These are phyloP conservation scores for Auriscalpium microsporum DNA, from an alignment of 768 basidiomycete genomes.

Conservation along the genomic window DNA sequence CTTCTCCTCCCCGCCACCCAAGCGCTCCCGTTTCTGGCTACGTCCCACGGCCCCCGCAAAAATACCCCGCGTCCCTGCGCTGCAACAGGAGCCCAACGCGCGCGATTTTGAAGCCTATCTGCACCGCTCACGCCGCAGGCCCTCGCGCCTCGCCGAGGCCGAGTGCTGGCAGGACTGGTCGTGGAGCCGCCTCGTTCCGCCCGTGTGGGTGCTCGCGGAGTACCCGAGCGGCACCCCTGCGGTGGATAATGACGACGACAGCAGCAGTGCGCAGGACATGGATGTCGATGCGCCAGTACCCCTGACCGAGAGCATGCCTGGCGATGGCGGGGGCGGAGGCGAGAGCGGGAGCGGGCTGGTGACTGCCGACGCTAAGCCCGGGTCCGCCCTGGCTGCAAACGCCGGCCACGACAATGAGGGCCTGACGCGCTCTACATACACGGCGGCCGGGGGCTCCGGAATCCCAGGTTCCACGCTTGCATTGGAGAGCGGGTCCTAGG, in stretches of 20 bases:
- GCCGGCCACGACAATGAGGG: not conserved
- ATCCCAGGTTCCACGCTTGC: no score
- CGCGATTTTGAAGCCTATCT: slow-evolving; percentile 14
- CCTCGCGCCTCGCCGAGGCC: slow-evolving; percentile 10
- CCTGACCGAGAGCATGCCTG: no score
- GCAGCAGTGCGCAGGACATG: no score
- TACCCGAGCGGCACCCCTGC: not conserved
- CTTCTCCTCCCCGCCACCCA: not conserved
- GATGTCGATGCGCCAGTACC: no score
- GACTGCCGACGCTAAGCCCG: not conserved
- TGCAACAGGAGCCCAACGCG: slow-evolving; percentile 10
- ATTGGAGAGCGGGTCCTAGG: no score
- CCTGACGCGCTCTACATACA: no score
- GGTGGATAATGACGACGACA: no score
- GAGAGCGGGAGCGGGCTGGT: not conserved
- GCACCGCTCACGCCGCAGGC: slow-evolving; percentile 15
- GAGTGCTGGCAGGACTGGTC: slow-evolving; percentile 15
- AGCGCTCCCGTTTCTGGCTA: no score
- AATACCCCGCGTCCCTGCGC: no score
- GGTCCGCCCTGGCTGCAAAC: not conserved
- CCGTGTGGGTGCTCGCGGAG: slow-evolving; percentile 11
- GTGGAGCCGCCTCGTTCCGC: slow-evolving; percentile 13
- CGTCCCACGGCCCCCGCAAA: not conserved
- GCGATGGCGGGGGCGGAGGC: no score
- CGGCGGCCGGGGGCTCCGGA: no score